Conservation (phyloP, 768 basidiomycete genomes). For the Calocybe indica region DNA sequence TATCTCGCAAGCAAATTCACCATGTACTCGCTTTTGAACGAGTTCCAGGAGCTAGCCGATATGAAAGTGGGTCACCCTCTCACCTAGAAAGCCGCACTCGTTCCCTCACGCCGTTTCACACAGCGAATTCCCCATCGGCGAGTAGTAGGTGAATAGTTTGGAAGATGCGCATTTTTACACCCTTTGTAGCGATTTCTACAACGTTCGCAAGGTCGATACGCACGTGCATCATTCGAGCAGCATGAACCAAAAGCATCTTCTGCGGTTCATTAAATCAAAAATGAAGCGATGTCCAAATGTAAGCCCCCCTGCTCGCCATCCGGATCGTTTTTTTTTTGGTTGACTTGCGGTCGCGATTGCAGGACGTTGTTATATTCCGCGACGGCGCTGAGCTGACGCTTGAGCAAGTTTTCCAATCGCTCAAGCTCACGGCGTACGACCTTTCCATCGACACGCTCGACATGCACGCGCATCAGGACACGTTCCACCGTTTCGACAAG, state of each 20-base stretch:
- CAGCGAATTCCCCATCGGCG: conserved; percentile 83
- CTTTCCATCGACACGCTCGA: conserved; percentile 98
- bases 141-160: conserved; percentile 9
- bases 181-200: conserved; percentile 87
- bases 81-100: background rate
- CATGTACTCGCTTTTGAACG: conserved; percentile 88
- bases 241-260: conserved; percentile 98
- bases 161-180: background rate
- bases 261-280: conserved; percentile 98
- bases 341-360: background rate
- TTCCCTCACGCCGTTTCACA: conserved; percentile 1
- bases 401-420: conserved; percentile 91
- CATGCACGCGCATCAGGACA: conserved; percentile 98
- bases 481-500: conserved; percentile 98
- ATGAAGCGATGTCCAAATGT: conserved; percentile 88
- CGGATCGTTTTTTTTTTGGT: background rate
- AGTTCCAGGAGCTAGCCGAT: conserved; percentile 88
- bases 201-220: conserved; percentile 96
- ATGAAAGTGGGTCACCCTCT: conserved; percentile 74
- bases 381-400: conserved; percentile 87
- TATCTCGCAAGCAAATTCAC: conserved; percentile 92
- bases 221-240: conserved; percentile 98
- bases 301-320: conserved; percentile 10
- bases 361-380: conserved; percentile 96
- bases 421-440: conserved; percentile 94